phyloP scores from a whole-genome alignment of 331 rosid genomes.

The Rosa hybrid region DNA sequence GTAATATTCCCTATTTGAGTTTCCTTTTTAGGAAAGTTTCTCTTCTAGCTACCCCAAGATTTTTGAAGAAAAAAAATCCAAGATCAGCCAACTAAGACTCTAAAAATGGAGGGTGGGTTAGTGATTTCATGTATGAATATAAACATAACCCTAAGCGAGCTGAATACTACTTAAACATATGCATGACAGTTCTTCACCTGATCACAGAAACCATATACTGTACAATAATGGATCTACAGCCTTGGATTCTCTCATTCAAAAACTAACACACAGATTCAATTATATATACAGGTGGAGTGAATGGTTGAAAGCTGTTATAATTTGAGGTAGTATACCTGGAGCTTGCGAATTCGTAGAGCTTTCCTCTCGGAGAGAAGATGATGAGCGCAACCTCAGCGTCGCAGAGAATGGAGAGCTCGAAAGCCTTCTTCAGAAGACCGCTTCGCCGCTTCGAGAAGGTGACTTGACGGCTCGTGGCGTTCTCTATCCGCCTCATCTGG shows the following conservation, averaged over 20 bases:
- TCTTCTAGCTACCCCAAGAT: background rate
- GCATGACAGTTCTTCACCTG: background rate
- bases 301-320: background rate
- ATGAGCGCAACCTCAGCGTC: conserved; percentile 87
- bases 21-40: background rate
- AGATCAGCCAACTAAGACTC: background rate
- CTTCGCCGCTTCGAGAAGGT: conserved; percentile 85
- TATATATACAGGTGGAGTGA: background rate
- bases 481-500: conserved; percentile 83
- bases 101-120: background rate
- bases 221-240: background rate
- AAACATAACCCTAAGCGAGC: background rate
- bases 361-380: conserved; percentile 79
- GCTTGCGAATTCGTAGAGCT: conserved; percentile 86
- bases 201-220: background rate
- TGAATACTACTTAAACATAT: background rate
- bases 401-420: conserved; percentile 83
- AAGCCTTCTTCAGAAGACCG: conserved; percentile 88
- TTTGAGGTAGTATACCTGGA: conserved; percentile 43
- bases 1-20: background rate
- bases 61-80: background rate
- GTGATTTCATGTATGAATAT: background rate
- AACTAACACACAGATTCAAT: background rate
- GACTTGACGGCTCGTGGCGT: conserved; percentile 88
- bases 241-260: background rate